phyloP scores from a whole-genome alignment of 2,329 filamentous ascomycete species.

The Ophiostoma perfectum region DNA sequence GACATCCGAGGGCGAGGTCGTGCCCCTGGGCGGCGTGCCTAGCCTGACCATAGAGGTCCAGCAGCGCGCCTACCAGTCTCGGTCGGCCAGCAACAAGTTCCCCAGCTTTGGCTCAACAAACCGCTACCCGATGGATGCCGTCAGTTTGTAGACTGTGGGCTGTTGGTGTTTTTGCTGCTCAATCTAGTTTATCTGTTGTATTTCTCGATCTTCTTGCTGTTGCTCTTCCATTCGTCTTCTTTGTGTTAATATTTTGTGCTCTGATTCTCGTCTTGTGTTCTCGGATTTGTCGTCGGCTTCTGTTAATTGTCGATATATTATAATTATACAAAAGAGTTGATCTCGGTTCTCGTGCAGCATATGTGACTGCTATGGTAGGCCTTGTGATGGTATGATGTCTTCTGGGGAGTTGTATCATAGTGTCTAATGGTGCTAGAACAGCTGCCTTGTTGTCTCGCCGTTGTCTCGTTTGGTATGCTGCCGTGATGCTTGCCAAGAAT shows the following conservation, averaged over 20 bases:
- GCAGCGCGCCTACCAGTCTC: constrained; percentile 28
- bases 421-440: too few relatives aligned
- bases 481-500: not conserved
- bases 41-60: constrained; percentile 38
- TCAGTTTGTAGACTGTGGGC: not conserved
- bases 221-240: not conserved
- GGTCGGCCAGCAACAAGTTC: constrained; percentile 26
- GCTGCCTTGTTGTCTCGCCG: not conserved
- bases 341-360: not conserved
- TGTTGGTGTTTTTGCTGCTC: not conserved
- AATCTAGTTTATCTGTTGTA: not conserved
- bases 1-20: constrained; percentile 31
- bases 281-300: not conserved
- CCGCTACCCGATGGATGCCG: not conserved
- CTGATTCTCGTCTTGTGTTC: not conserved
- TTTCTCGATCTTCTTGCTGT: not conserved
- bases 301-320: not conserved
- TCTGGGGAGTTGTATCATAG: too few relatives aligned
- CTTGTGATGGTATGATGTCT: not conserved
- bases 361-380: not conserved
- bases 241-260: not conserved
- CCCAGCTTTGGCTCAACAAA: constrained; percentile 28
- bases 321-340: constrained; percentile 1
- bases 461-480: not conserved
- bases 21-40: constrained; percentile 30